Percentiles rank a stretch among this genome's conserved stretches.
These are phyloP conservation scores for Nothopassalora personata DNA, from an alignment of 2,329 filamentous ascomycete species.

Conservation along the genomic window DNA sequence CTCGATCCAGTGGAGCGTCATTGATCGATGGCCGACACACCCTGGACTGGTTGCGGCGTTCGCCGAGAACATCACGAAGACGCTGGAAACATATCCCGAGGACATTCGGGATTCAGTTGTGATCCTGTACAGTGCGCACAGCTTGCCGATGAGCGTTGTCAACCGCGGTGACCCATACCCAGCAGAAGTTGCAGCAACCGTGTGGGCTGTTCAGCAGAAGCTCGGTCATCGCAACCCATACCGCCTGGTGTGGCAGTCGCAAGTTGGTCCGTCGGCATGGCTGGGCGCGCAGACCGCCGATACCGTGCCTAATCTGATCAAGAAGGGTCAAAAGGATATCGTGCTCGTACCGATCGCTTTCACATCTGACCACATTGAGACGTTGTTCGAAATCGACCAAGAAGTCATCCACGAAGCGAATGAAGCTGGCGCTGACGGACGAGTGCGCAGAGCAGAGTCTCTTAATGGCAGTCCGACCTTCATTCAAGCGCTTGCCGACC, in stretches of 20 bases:
- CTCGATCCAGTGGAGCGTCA: constrained; percentile 89
- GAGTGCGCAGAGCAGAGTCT: constrained; percentile 81
- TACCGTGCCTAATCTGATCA: constrained; percentile 82
- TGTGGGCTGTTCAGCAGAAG: constrained; percentile 92
- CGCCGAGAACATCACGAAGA: constrained; percentile 83
- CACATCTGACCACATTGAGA: constrained; percentile 98
- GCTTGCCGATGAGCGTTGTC: constrained; percentile 92
- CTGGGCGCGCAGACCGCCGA: constrained; percentile 87
- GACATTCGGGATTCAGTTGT: constrained; percentile 76
- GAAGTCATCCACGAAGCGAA: constrained; percentile 90
- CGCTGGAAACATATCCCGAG: constrained; percentile 75
- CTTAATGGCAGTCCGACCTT: constrained; percentile 88
- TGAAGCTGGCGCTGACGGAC: constrained; percentile 58
- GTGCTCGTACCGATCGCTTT: constrained; percentile 93
- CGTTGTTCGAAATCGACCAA: constrained; percentile 84
- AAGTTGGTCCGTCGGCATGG: constrained; percentile 94
- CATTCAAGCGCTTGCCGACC: constrained; percentile 80
- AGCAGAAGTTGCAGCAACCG: constrained; percentile 89
- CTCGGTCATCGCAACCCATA: constrained; percentile 86
- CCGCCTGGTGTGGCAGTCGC: constrained; percentile 93
- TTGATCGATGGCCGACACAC: constrained; percentile 95
- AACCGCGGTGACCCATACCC: constrained; percentile 96
- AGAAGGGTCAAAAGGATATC: constrained; percentile 86
- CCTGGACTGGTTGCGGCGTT: constrained; percentile 85
- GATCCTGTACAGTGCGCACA: constrained; percentile 85